A percentile compares a stretch with the other conserved stretches of the same genome.
phyloP scores from a whole-genome alignment of 2,329 filamentous ascomycete genomes.

The Stachybotrys elegans region DNA sequence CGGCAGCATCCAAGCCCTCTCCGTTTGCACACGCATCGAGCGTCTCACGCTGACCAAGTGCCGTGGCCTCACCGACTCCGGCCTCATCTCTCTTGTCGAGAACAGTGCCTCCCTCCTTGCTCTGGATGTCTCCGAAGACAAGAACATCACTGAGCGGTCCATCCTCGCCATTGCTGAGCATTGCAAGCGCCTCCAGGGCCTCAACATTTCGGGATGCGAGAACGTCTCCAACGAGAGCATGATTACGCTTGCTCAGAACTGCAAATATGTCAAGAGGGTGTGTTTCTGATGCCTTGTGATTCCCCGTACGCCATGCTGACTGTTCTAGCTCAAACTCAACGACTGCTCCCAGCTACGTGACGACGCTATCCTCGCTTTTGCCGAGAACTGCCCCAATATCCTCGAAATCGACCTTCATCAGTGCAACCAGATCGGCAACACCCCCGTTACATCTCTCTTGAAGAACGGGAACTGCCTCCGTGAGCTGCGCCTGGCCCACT shows the following conservation, averaged over 20 bases:
- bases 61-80: conserved; percentile 75
- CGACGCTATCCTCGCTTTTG: conserved; percentile 76
- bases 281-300: conserved; percentile 23
- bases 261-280: conserved; percentile 82
- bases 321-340: conserved; percentile 78
- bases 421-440: conserved; percentile 75
- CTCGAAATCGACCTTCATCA: conserved; percentile 94
- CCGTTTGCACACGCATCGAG: conserved; percentile 84
- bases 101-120: conserved; percentile 80
- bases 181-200: conserved; percentile 79
- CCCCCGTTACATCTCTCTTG: conserved; percentile 76
- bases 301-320: conserved; percentile 21
- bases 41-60: conserved; percentile 90
- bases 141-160: conserved; percentile 79
- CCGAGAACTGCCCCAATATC: conserved; percentile 82
- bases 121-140: conserved; percentile 80
- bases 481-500: conserved; percentile 82
- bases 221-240: conserved; percentile 84
- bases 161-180: conserved; percentile 73
- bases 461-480: conserved; percentile 76
- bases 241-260: conserved; percentile 72
- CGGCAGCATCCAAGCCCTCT: conserved; percentile 78
- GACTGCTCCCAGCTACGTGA: conserved; percentile 84
- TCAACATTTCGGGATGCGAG: conserved; percentile 86
- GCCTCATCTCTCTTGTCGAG: conserved; percentile 72